A percentile compares a stretch with the other conserved stretches of the same genome.
phyloP scores from a whole-genome alignment of 768 basidiomycete genomes.

The Multifurca ochricompacta region DNA sequence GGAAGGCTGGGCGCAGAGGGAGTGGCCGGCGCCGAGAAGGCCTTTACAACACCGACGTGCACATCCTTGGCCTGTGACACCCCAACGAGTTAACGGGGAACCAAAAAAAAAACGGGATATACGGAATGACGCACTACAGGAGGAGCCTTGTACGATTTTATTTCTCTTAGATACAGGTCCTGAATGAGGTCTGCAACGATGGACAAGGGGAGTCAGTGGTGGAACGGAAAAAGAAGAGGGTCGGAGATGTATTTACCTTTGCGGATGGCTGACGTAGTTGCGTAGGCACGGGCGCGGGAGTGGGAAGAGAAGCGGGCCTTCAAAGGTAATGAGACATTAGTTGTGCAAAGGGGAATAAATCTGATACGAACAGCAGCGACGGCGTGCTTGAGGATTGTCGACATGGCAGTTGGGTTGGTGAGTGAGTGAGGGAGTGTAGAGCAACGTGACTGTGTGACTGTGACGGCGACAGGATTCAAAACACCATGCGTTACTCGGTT shows the following conservation, averaged over 20 bases:
- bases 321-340: background rate
- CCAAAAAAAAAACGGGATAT: background rate
- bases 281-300: slow-evolving; percentile 43
- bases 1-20: slow-evolving; percentile 76
- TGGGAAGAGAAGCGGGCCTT: slow-evolving; percentile 48
- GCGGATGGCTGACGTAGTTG: slow-evolving; percentile 50
- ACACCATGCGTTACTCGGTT: too few relatives aligned
- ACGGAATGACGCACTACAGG: slow-evolving; percentile 46
- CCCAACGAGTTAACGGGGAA: slow-evolving; percentile 1
- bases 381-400: slow-evolving; percentile 53
- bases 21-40: slow-evolving; percentile 63
- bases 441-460: background rate
- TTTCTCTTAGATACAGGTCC: slow-evolving; percentile 84
- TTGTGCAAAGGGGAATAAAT: background rate
- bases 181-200: slow-evolving; percentile 69
- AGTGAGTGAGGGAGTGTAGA: too few relatives aligned
- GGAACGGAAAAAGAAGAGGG: slow-evolving; percentile 1
- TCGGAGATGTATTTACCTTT: slow-evolving; percentile 46
- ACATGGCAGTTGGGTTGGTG: slow-evolving; percentile 37
- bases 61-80: slow-evolving; percentile 73
- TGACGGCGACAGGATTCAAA: too few relatives aligned
- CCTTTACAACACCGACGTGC: slow-evolving; percentile 80
- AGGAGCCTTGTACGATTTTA: slow-evolving; percentile 83
- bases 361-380: slow-evolving; percentile 30
- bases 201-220: background rate